These are phyloP conservation scores for Aspergillus sp. DNA, from an alignment of 2,329 filamentous ascomycete species.

Conservation along the genomic window DNA sequence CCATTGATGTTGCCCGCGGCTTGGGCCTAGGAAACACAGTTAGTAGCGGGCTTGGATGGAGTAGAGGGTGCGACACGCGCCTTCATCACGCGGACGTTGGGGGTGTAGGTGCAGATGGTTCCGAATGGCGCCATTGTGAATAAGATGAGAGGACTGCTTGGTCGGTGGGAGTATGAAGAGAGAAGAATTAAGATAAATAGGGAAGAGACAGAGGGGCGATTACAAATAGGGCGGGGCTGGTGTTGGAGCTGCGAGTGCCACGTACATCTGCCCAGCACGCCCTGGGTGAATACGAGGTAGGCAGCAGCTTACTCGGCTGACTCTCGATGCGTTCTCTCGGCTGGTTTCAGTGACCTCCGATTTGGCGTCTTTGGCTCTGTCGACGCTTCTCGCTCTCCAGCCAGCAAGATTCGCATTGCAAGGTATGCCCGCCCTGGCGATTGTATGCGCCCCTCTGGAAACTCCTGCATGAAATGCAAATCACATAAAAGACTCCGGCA, in stretches of 20 bases:
- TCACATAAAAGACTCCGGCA: slow-evolving; percentile 11
- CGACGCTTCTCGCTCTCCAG: background rate
- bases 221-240: too few relatives aligned
- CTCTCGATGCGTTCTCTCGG: too few relatives aligned
- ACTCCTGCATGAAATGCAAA: slow-evolving; percentile 15
- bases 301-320: too few relatives aligned
- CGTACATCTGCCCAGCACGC: too few relatives aligned
- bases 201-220: too few relatives aligned
- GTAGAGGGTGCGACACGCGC: slow-evolving; percentile 3
- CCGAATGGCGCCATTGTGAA: slow-evolving; percentile 10
- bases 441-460: slow-evolving; percentile 10
- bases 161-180: too few relatives aligned
- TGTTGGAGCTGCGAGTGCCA: too few relatives aligned
- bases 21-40: slow-evolving; percentile 16
- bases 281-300: too few relatives aligned
- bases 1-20: slow-evolving; percentile 30
- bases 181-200: too few relatives aligned
- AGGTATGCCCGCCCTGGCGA: slow-evolving; percentile 5
- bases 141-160: too few relatives aligned
- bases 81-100: slow-evolving; percentile 15
- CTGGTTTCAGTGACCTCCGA: too few relatives aligned
- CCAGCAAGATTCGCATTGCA: slow-evolving; percentile 9
- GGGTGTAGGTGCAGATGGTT: slow-evolving; percentile 12
- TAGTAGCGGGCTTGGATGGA: background rate
- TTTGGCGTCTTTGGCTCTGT: background rate